phyloP scores from a whole-genome alignment of 177 flowering plant genomes.

The Telopea speciosissima region DNA sequence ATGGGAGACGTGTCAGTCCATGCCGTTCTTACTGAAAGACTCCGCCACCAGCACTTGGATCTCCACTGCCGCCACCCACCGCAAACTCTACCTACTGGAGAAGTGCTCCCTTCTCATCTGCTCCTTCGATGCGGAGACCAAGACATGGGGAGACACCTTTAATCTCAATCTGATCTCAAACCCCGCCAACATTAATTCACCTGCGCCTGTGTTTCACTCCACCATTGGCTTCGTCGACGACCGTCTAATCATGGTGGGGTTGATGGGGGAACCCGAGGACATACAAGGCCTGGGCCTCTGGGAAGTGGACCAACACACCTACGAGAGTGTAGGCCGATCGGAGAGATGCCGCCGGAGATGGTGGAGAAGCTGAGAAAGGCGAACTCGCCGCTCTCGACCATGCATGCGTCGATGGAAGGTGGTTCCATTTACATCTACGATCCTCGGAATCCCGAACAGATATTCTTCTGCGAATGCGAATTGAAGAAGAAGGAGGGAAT shows the following conservation, averaged over 20 bases:
- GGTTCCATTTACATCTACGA: conserved; percentile 36
- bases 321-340: conserved; percentile 28
- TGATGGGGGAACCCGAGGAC: conserved; percentile 25
- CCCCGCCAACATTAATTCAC: too few relatives aligned
- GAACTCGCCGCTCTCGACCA: conserved; percentile 11
- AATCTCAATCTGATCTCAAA: conserved; percentile 12
- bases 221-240: conserved; percentile 25
- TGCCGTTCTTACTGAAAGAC: conserved; percentile 46
- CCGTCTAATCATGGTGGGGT: conserved; percentile 42
- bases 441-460: conserved; percentile 26
- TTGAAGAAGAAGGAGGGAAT: conserved; percentile 14
- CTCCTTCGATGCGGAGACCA: conserved; percentile 39
- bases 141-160: conserved; percentile 40
- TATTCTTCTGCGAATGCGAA: conserved; percentile 47
- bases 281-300: conserved; percentile 35
- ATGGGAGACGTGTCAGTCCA: conserved; percentile 24
- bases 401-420: conserved; percentile 19
- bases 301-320: conserved; percentile 31
- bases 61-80: conserved; percentile 35
- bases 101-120: conserved; percentile 41
- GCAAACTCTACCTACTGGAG: conserved; percentile 34
- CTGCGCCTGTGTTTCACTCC: conserved; percentile 18
- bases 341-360: conserved; percentile 44
- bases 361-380: conserved; percentile 28
- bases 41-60: conserved; percentile 52